phyloP scores from a whole-genome alignment of 257 asterid genomes.

The Rehmannia glutinosa region DNA sequence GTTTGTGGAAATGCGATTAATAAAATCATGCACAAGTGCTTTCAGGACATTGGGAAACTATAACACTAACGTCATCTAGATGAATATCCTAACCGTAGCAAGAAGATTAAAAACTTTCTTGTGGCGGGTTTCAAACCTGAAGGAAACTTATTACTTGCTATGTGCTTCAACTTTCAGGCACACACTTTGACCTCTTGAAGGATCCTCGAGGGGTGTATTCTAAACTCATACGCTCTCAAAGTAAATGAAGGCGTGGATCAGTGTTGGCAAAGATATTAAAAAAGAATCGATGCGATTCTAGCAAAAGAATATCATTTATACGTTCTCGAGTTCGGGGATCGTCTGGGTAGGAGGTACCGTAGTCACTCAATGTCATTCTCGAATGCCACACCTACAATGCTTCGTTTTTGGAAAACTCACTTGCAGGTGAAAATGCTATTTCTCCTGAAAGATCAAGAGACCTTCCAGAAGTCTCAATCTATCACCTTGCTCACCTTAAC shows the following conservation, averaged over 20 bases:
- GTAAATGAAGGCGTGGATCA: constrained; percentile 21
- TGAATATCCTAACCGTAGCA: not conserved
- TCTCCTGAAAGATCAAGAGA: constrained; percentile 1
- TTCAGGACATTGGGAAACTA: no score
- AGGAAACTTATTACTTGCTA: not conserved
- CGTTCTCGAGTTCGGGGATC: constrained; percentile 50
- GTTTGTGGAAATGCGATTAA: no score
- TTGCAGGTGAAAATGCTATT: not conserved
- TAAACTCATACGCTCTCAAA: constrained; percentile 33
- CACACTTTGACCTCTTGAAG: constrained; percentile 37
- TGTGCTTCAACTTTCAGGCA: constrained; percentile 28
- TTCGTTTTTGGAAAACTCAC: not conserved
- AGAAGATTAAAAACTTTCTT: no score
- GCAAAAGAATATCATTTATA: constrained; percentile 34
- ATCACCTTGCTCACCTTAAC: no score
- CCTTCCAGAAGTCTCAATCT: no score
- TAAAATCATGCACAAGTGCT: no score
- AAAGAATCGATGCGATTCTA: constrained; percentile 29
- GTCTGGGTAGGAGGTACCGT: constrained; percentile 35
- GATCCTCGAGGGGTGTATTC: constrained; percentile 42
- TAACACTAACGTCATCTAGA: not conserved
- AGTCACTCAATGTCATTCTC: constrained; percentile 22
- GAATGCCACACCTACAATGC: constrained; percentile 15
- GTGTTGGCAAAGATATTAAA: constrained; percentile 21
- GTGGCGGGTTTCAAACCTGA: no score